Conservation (phyloP, 768 basidiomycete genomes). For the Serendipita sp. region DNA sequence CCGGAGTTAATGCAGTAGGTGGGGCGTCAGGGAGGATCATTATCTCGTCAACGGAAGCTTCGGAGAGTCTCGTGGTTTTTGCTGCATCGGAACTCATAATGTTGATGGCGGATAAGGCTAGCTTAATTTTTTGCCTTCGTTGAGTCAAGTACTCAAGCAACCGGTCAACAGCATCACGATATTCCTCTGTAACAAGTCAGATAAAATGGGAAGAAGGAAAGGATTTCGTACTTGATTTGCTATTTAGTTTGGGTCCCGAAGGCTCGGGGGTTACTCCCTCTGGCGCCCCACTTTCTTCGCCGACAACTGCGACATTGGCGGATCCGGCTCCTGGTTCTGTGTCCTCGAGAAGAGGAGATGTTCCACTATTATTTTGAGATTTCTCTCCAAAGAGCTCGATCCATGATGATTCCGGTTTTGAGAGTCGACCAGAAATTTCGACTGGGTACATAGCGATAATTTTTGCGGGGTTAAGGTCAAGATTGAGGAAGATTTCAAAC, state of each 20-base stretch:
- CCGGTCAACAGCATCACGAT: slow-evolving; percentile 64
- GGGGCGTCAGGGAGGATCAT: slow-evolving; percentile 64
- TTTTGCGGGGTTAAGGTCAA: slow-evolving; percentile 86
- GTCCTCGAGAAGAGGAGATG: slow-evolving; percentile 1
- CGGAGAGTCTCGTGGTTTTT: slow-evolving; percentile 50
- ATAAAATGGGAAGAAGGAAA: background rate
- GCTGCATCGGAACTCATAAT: slow-evolving; percentile 58
- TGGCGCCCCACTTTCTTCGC: background rate
- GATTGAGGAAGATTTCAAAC: slow-evolving; percentile 71
- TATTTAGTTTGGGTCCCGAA: slow-evolving; percentile 8
- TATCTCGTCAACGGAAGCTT: slow-evolving; percentile 56
- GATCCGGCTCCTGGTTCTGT: slow-evolving; percentile 18
- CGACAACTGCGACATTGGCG: slow-evolving; percentile 16
- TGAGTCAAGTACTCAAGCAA: slow-evolving; percentile 80
- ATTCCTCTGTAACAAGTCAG: slow-evolving; percentile 30
- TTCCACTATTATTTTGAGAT: slow-evolving; percentile 21
- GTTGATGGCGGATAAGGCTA: slow-evolving; percentile 52
- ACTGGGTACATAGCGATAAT: slow-evolving; percentile 82
- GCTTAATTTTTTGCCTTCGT: slow-evolving; percentile 68
- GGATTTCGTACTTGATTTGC: background rate
- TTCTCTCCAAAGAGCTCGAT: slow-evolving; percentile 69
- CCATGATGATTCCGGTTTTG: slow-evolving; percentile 54
- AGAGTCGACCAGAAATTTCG: slow-evolving; percentile 59
- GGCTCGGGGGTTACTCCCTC: background rate
- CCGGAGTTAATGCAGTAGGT: slow-evolving; percentile 54